Conservation (phyloP, 305 asterid genomes). For the Fraxinus sp. region DNA sequence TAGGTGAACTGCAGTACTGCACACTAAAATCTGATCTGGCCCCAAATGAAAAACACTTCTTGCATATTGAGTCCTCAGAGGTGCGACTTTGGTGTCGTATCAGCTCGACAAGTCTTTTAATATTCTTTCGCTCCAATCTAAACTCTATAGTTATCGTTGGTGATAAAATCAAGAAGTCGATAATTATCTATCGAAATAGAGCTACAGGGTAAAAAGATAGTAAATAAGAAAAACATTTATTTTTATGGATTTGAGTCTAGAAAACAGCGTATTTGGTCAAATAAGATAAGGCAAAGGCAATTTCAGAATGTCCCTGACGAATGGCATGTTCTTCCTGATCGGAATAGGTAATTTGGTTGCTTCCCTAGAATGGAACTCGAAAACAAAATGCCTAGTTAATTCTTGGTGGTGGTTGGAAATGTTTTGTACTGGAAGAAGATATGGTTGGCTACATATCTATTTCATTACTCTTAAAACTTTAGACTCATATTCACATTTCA, state of each 20-base stretch:
- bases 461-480: not conserved
- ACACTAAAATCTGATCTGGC: not conserved
- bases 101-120: too few relatives aligned
- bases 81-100: too few relatives aligned
- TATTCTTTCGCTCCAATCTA: too few relatives aligned
- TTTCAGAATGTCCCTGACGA: constrained; percentile 4
- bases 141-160: not conserved
- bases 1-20: not conserved
- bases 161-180: not conserved
- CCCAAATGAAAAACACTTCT: not conserved
- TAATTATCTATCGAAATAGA: not conserved
- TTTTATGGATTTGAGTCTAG: not conserved
- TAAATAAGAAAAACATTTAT: too few relatives aligned
- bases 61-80: too few relatives aligned
- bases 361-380: not conserved
- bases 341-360: not conserved
- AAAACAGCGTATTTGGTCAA: not conserved
- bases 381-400: not conserved
- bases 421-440: not conserved
- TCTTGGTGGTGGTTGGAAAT: not conserved
- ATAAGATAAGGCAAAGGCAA: not conserved
- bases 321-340: constrained; percentile 1
- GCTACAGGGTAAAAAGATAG: not conserved
- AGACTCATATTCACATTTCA: not conserved
- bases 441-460: not conserved